Evolutionary conservation across 2,329 filamentous ascomycete genomes (phyloP), one percentile per base, ranked within the genome.

Genomic region (Scytalidium lignicola): DNA sequence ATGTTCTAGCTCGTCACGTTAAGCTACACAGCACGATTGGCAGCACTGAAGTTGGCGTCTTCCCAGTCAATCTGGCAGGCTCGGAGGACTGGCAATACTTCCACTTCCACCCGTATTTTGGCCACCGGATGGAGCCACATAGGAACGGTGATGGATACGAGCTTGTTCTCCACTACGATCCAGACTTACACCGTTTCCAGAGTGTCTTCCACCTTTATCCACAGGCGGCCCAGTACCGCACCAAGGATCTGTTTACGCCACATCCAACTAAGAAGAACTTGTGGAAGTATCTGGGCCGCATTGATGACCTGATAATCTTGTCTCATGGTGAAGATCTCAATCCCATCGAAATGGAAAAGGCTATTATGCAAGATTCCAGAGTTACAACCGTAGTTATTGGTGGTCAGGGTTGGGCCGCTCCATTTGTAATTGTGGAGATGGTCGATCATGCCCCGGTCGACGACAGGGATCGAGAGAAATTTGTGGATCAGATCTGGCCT

Each of bases 401-500:
- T 3, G 41, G 41, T 5, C 3, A 43, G 18, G 41, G 41, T n/a
- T 8, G 41, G 6, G 9, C 5, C 12, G 10, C 6, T 3, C 41
- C 41, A 12, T 43, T 43, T n/a, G 9, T 21, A n/a, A 17, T 43
- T 23, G 41, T 43, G 19, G 41, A 43, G 41, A 6, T 18, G 41
- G 15, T 9, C 12, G 32, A 37, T 37, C 32, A 37, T 15, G n/a
- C 9, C 17, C 41, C 39, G n/a, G 39, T 20, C 7, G n/a, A 41
- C 9, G n/a, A 20, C 7, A 20, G n/a, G n/a, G 39, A 41, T 20
- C 39, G 39, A 20, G n/a, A 17, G 7, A 7, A 23, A 12, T 12
- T 59, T 65, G 20, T 49, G 50, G 4, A 18, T 5, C 9, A 21
- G 9, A 43, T 67, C 18, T 67, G 65, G 64, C 61, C 61, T 4